Conservation (phyloP, 148 eudicot genomes). For the Nepenthes gracilis region DNA sequence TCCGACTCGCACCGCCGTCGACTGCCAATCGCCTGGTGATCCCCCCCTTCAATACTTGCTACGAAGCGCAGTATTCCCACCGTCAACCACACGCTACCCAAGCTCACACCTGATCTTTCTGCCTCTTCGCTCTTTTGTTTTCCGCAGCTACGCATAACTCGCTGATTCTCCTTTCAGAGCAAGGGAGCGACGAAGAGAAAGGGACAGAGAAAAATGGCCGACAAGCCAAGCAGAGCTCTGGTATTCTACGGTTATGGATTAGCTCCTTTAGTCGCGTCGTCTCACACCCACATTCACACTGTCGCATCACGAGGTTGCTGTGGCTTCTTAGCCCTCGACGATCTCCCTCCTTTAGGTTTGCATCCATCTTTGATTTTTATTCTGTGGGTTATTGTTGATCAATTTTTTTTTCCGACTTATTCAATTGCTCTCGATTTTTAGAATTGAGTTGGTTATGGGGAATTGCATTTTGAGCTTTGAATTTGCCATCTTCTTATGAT, state of each 20-base stretch:
- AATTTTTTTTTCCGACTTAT: conserved; percentile 1
- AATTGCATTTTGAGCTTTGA: too few species aligned
- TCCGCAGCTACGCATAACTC: too few species aligned
- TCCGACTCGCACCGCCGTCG: too few species aligned
- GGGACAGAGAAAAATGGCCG: conserved; percentile 46
- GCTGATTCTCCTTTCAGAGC: neutral
- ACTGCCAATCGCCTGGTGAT: too few species aligned
- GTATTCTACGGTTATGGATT: conserved; percentile 72
- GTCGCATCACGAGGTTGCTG: conserved; percentile 57
- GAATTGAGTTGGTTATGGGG: too few species aligned
- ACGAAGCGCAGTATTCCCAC: too few species aligned
- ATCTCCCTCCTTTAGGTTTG: conserved; percentile 51
- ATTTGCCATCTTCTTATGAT: too few species aligned
- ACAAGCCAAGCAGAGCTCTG: conserved; percentile 82
- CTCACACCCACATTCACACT: conserved; percentile 53
- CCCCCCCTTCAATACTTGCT: too few species aligned
- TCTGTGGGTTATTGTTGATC: neutral
- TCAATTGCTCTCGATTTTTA: too few species aligned
- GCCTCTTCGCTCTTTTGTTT: too few species aligned
- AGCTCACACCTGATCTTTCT: too few species aligned
- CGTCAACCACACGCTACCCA: too few species aligned
- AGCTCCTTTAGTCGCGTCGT: conserved; percentile 36
- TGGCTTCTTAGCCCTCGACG: conserved; percentile 68
- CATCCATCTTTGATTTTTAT: neutral
- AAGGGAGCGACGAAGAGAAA: neutral